Evolutionary conservation across 148 eudicot species (phyloP), one percentile per base, ranked within the genome.

Genomic region (Chenopodium suecicum): DNA sequence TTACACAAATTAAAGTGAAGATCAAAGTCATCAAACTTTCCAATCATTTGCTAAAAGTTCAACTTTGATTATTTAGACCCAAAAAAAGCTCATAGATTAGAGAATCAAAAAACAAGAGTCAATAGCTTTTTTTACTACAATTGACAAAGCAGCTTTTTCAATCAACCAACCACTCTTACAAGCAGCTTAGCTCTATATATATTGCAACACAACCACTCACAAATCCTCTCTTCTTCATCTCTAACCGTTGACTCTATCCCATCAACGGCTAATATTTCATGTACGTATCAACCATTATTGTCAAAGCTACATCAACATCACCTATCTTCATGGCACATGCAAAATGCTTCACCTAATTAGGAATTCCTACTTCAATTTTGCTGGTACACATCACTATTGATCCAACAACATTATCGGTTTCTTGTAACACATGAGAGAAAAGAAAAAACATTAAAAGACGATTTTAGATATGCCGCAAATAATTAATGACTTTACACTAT

Each of bases 371-470:
- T 83, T 71, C 81, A 74, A 56, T 67, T 70, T 74, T 77, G 31
- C 56, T 27, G 54, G 56, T 73, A 78, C 80, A 82, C 77, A 63
- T 78, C 84, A 62, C 64, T 72, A 48, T 82, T 82, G 3, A 62
- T 74, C 72, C 70, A 73, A 22, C 73, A 73, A 44, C 47, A 73
- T 10, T 63, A 20, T 62, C 78, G 63, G 17, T 63, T 62, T 60
- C 77, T 29, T 56, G 76, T 56, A 70, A 19, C 27, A 67, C 17
- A 67, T 12, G 37, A 34, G 19, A 27, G 25, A 23, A 66, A 2
- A 20, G 2, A 1, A 9, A 20, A 25, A 27, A 9, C 29, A 65
- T 34, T 34, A 25, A 14, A 17, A 2, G 7, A 19, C 44, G 13
- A 9, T 48, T 12, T 12, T 48, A 48, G 14, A 48, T 48, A 48